Base-by-base conservation (phyloP, 305 asterid genomes). In the Rubia occidens region DNA sequence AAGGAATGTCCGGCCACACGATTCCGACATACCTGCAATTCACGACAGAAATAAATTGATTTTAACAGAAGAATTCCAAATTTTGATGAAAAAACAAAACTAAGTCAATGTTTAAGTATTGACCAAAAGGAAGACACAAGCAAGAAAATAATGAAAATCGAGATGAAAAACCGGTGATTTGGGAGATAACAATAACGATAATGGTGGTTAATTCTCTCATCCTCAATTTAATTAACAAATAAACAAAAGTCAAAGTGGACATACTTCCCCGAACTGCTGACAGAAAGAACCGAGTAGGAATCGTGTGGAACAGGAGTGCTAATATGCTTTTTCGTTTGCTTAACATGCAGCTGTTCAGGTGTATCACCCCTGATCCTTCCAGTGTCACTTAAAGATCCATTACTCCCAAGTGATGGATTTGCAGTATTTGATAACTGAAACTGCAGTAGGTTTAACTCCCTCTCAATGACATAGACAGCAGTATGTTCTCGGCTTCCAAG, bases 1-100 rank as follows among this genome's bases (percentile, higher is more conserved):
- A 90, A 51, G 98, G 98, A 70, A 94, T 94, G 84, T 94, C 97
- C 40, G 98, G 98, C 98, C 98, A 94, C 54, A 90, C 96, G 68
- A 89, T 80, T 43, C 95, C 87, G 51, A 94, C 79, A 74, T 81
- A 94, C 95, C 98, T 94, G 89, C 88, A 77, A 78, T 69, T 71
- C 73, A 60, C 67, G 77, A 70, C 51, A 2, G 62, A 7, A 58
- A 59, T 53, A n/a, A 68, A 37, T 24, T 21, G 54, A 47, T 60
- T 47, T 29, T 14, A 54, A 60, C 63, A 74, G 67, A 56, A 24
- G 13, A 43, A 55, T 20, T 61, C 43, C 11, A 11, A 66, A 58
- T 40, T 51, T 21, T 24, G 60, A 42, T 26, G 45, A 40, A 39
- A 32, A 18, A 37, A 4, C 17, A 43, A n/a, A 14, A 53, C 21